Evolutionary conservation across 768 basidiomycete genomes (phyloP).

Genomic region (Leucosporidium scottii): DNA sequence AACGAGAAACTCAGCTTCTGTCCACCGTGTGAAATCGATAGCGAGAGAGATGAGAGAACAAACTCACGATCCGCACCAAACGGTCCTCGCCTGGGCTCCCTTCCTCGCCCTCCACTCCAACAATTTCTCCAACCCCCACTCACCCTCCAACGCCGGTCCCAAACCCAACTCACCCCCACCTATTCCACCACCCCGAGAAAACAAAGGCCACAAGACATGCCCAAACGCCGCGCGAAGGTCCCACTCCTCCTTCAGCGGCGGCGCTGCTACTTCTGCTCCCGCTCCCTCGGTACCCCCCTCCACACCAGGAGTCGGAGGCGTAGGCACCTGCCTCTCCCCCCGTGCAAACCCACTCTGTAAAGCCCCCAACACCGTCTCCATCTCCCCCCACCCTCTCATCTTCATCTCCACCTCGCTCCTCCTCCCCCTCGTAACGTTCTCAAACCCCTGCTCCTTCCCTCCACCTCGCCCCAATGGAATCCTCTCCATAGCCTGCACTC

Average conservation of each 20-base stretch:
- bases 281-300: too few species aligned
- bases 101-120: not conserved
- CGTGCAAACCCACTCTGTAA: too few species aligned
- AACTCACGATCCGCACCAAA: constrained; percentile 4
- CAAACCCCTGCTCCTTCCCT: not conserved
- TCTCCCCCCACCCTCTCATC: not conserved
- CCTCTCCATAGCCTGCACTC: constrained; percentile 2
- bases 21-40: too few species aligned
- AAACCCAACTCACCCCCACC: not conserved
- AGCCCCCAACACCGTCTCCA: not conserved
- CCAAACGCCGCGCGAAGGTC: constrained; percentile 19
- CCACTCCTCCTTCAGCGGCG: too few species aligned
- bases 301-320: too few species aligned
- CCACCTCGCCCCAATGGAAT: not conserved
- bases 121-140: constrained; percentile 5
- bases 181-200: not conserved
- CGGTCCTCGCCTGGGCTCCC: not conserved
- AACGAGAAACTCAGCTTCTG: not conserved
- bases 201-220: constrained; percentile 24
- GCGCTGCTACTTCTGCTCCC: too few species aligned
- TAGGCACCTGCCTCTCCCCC: too few species aligned
- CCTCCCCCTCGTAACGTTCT: not conserved
- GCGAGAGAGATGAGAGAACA: not conserved
- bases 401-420: not conserved
- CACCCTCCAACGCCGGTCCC: not conserved